phyloP scores from a whole-genome alignment of 192 early-diverging fungal species.

The Bifiguratus adelaidae region DNA sequence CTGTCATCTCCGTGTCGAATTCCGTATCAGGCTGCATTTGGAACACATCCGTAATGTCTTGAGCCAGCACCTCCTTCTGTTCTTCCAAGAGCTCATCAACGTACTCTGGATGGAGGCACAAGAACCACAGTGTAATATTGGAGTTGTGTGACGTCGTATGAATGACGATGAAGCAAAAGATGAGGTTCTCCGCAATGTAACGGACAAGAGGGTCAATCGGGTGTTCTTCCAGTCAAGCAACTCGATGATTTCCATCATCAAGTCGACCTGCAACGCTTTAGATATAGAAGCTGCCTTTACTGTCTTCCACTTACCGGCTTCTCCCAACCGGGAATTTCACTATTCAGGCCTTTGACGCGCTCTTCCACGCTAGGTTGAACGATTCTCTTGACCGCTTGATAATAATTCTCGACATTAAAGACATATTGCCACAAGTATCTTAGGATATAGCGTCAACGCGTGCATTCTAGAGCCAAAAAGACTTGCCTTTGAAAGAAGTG shows the following conservation, averaged over 20 bases:
- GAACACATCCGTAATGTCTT: constrained; percentile 4
- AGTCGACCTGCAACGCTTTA: constrained; percentile 7
- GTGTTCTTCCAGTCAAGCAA: not conserved
- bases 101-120: constrained; percentile 5
- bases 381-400: too few species aligned
- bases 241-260: constrained; percentile 11
- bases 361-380: too few species aligned
- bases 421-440: too few species aligned
- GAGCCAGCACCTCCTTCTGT: constrained; percentile 7
- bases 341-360: too few species aligned
- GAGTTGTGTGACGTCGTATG: constrained; percentile 11
- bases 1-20: not conserved
- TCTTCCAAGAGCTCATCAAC: constrained; percentile 9
- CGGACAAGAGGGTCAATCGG: not conserved
- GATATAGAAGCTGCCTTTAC: too few species aligned
- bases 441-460: too few species aligned
- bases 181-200: not conserved
- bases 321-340: too few species aligned
- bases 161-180: constrained; percentile 8
- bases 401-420: too few species aligned
- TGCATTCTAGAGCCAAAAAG: too few species aligned
- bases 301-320: too few species aligned
- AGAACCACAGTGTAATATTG: constrained; percentile 1
- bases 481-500: too few species aligned
- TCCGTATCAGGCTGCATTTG: too few species aligned